phyloP scores from a whole-genome alignment of 2,329 filamentous ascomycete species.

The Diaporthe vexans region DNA sequence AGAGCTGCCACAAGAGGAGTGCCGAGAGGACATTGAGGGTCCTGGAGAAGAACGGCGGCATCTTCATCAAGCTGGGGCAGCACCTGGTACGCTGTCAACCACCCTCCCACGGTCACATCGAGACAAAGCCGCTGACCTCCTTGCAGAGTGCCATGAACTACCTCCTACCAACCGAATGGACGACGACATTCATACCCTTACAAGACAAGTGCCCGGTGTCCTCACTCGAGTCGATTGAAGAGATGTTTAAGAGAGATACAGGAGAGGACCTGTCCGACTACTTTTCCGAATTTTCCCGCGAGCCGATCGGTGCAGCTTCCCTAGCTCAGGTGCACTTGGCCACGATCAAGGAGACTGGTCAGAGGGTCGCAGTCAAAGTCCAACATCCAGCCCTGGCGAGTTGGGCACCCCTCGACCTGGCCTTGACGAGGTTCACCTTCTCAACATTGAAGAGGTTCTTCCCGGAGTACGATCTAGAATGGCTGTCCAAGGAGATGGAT shows the following conservation, averaged over 20 bases:
- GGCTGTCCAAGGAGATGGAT: constrained; percentile 95
- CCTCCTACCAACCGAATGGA: constrained; percentile 91
- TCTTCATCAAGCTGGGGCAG: constrained; percentile 98
- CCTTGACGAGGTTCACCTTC: constrained; percentile 90
- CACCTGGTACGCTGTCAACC: constrained; percentile 73
- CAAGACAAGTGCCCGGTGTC: constrained; percentile 97
- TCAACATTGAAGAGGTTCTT: constrained; percentile 92
- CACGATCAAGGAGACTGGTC: constrained; percentile 84
- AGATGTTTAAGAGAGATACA: constrained; percentile 89
- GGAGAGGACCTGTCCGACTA: constrained; percentile 82
- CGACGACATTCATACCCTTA: constrained; percentile 92
- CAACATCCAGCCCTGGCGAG: constrained; percentile 92
- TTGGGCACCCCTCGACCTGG: constrained; percentile 90
- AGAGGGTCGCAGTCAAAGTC: constrained; percentile 94
- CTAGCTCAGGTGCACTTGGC: constrained; percentile 95
- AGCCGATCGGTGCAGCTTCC: constrained; percentile 92
- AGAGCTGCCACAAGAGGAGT: constrained; percentile 91
- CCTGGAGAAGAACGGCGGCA: constrained; percentile 95
- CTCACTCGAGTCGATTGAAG: constrained; percentile 85
- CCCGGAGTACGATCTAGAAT: constrained; percentile 97
- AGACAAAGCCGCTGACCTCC: constrained; percentile 43
- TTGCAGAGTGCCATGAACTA: constrained; percentile 93
- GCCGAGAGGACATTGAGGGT: constrained; percentile 88
- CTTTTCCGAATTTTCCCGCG: constrained; percentile 85
- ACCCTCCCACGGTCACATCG: background rate